A percentile compares a stretch with the other conserved stretches of the same genome.
These are phyloP conservation scores for Corchorus capsularis DNA, from an alignment of 345 rosid genomes.

Conservation along the genomic window DNA sequence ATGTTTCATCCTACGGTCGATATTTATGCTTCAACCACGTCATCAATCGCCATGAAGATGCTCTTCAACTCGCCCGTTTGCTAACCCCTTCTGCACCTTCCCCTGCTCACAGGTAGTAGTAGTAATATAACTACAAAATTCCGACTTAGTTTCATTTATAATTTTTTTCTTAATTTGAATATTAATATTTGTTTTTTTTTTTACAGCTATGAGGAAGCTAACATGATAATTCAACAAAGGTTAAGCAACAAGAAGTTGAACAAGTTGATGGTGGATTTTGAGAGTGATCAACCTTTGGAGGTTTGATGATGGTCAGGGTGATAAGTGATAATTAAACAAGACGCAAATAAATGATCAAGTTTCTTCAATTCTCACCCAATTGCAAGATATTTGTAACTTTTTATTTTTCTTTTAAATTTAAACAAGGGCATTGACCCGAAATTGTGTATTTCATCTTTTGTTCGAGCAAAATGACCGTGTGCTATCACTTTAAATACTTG, in stretches of 20 bases:
- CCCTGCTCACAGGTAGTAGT: conserved; percentile 30
- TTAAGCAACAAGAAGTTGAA: conserved; percentile 62
- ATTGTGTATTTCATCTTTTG: too few relatives aligned
- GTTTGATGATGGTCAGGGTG: background rate
- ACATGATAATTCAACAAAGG: conserved; percentile 43
- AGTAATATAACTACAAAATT: too few relatives aligned
- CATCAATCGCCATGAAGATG: conserved; percentile 45
- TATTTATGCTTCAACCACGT: conserved; percentile 61
- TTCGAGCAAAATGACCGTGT: too few relatives aligned
- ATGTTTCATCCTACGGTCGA: conserved; percentile 57
- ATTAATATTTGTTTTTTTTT: background rate
- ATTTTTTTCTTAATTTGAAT: background rate
- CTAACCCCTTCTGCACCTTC: conserved; percentile 37
- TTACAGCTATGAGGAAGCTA: conserved; percentile 38
- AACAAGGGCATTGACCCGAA: too few relatives aligned
- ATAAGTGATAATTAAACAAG: background rate
- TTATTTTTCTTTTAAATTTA: too few relatives aligned
- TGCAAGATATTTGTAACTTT: background rate
- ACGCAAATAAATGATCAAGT: background rate
- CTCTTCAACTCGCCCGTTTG: conserved; percentile 37
- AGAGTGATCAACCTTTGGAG: background rate
- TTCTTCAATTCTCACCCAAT: background rate
- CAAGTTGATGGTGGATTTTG: conserved; percentile 48
- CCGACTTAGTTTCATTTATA: background rate
- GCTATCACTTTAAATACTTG: too few relatives aligned